A percentile compares a stretch with the other conserved stretches of the same genome.
Evolutionary conservation across 2,329 filamentous ascomycete species (phyloP).

Genomic region (Salinomyces thailandicus): DNA sequence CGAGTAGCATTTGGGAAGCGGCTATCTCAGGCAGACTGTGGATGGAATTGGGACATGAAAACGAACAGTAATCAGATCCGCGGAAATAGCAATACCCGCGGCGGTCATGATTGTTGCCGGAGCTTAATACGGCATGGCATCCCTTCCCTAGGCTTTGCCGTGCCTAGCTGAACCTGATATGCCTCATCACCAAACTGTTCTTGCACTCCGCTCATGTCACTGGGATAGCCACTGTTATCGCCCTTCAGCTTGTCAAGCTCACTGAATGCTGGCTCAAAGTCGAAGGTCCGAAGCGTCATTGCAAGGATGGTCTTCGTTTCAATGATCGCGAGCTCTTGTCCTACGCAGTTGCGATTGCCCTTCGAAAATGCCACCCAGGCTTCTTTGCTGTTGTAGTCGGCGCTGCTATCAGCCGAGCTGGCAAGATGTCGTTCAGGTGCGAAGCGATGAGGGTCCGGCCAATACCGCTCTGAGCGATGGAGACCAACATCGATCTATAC

Average conservation of each 20-base stretch:
- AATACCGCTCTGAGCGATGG: slow-evolving; percentile 29
- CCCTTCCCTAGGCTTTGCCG: slow-evolving; percentile 1
- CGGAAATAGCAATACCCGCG: too few relatives aligned
- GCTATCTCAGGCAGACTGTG: too few relatives aligned
- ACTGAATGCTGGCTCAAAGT: slow-evolving; percentile 35
- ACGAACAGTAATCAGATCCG: too few relatives aligned
- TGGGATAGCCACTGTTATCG: slow-evolving; percentile 27
- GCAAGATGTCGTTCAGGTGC: slow-evolving; percentile 6
- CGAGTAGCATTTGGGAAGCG: too few relatives aligned
- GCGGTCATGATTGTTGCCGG: neutral
- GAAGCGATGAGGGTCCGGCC: slow-evolving; percentile 29
- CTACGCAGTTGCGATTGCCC: slow-evolving; percentile 47
- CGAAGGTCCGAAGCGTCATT: slow-evolving; percentile 41
- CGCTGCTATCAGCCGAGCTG: slow-evolving; percentile 20
- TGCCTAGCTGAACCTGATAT: slow-evolving; percentile 23
- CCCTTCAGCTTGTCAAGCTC: slow-evolving; percentile 25
- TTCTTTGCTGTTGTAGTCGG: slow-evolving; percentile 29
- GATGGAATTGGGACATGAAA: too few relatives aligned
- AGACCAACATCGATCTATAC: slow-evolving; percentile 21
- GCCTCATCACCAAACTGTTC: slow-evolving; percentile 24
- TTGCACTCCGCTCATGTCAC: slow-evolving; percentile 16
- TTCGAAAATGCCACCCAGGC: slow-evolving; percentile 48
- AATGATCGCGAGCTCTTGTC: slow-evolving; percentile 45
- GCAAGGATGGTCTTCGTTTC: slow-evolving; percentile 43
- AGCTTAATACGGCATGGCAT: slow-evolving; percentile 1